Conservation (phyloP, 164 flowering plant species). For the Dillenia suffruticosa region DNA sequence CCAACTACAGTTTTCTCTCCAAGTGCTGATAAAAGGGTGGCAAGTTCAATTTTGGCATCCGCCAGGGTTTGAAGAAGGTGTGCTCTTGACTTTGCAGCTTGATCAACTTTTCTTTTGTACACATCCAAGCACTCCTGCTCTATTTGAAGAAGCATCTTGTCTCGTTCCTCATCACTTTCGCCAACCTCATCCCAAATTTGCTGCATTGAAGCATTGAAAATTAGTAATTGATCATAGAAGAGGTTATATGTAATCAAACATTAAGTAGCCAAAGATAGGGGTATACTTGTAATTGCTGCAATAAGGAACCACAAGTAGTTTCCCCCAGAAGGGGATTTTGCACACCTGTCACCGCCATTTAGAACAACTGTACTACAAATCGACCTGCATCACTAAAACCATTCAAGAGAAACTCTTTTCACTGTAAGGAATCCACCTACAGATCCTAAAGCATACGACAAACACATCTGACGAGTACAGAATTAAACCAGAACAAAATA, state of each 20-base stretch:
- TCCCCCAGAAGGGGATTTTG: conserved; percentile 66
- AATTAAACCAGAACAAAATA: conserved; percentile 2
- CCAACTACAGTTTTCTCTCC: conserved; percentile 73
- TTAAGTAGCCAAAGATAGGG: neutral
- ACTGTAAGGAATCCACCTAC: neutral
- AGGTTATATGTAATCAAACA: neutral
- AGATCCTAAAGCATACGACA: neutral
- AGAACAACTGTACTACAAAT: conserved; percentile 1
- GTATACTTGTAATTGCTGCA: conserved; percentile 81
- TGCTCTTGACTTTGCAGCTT: conserved; percentile 77
- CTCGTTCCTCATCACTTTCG: conserved; percentile 83
- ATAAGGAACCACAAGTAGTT: conserved; percentile 75
- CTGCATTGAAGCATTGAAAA: conserved; percentile 33
- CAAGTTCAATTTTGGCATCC: conserved; percentile 67
- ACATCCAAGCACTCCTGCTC: conserved; percentile 98
- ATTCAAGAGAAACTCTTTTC: neutral
- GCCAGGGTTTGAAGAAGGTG: conserved; percentile 80
- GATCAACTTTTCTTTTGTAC: conserved; percentile 90
- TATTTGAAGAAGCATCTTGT: conserved; percentile 87
- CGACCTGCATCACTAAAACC: conserved; percentile 15
- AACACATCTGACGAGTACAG: too few species aligned
- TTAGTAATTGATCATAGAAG: neutral
- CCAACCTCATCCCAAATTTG: conserved; percentile 99
- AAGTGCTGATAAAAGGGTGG: conserved; percentile 68
- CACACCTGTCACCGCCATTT: conserved; percentile 71